Evolutionary conservation across 1,284 basidiomycete genomes (phyloP), one percentile per base, ranked within the genome.

Genomic region (Ceratobasidium sp.): DNA sequence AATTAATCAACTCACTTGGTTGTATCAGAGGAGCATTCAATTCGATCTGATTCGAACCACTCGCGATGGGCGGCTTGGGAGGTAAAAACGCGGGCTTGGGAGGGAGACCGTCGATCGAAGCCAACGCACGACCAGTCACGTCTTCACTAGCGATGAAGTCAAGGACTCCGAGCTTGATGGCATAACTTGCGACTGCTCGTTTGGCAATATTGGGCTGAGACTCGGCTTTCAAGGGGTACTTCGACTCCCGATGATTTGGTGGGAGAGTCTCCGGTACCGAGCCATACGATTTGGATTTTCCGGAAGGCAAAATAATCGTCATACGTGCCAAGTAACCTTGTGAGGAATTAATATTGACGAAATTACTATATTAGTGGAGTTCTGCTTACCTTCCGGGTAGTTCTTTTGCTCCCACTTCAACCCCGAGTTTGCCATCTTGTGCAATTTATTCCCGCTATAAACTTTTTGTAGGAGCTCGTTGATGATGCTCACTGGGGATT

Each of bases 281-380:
- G 40, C 70, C 70, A 42, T 72, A 72, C 10, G 56, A 60, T 58
- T 58, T 60, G 3, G 18, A 44, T n/a, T 42, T 60, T n/a, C 71
- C 71, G 28, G 71, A 75, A 63, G 71, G 71, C 13, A 75, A 26
- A n/a, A 39, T 49, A 33, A 75, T 46, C 15, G 71, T 75, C 60
- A 75, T 51, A 18, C 46, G 71, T n/a, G 71, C 71, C 26, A 44
- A 23, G n/a, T 42, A n/a, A 6, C 70, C 70, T 72, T 33, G 33
- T 33, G 33, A 60, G 39, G 44, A 44, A 61, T 49, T 18, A 49
- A 28, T 42, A 75, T 33, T 26, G 3, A 64, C 12, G 20, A 20
- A 42, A n/a, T 20, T n/a, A 13, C 46, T 26, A 28, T 49, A 9
- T 53, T 6, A 55, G 40, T 33, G 44, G n/a, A 60, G 23, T 4